Conservation (phyloP, 441 rosid species). For the Adansonia rubrostipa region DNA sequence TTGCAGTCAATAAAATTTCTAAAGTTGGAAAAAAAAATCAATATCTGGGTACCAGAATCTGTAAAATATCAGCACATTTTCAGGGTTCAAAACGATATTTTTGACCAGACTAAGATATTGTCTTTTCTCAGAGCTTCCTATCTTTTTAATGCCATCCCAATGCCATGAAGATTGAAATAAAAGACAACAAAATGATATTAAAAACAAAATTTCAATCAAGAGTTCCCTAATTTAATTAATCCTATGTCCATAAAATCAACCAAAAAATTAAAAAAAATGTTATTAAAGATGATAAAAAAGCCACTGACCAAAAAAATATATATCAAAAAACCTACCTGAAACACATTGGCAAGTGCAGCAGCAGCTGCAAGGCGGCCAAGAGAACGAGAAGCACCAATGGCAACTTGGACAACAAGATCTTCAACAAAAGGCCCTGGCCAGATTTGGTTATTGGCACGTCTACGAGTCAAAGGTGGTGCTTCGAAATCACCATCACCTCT, state of each 20-base stretch:
- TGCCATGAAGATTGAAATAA: neutral
- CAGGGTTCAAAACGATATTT: slow-evolving; percentile 33
- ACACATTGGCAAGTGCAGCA: slow-evolving; percentile 68
- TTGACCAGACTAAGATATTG: slow-evolving; percentile 58
- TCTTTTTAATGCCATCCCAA: neutral
- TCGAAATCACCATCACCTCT: slow-evolving; percentile 46
- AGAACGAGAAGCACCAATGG: slow-evolving; percentile 59
- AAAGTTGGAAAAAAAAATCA: neutral
- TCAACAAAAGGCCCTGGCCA: slow-evolving; percentile 98
- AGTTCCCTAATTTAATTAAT: neutral
- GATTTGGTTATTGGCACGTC: slow-evolving; percentile 58
- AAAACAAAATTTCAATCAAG: neutral
- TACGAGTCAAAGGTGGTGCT: slow-evolving; percentile 70
- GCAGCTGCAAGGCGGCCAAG: slow-evolving; percentile 76
- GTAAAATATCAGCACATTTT: slow-evolving; percentile 18
- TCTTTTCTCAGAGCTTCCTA: slow-evolving; percentile 36
- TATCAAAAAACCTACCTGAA: slow-evolving; percentile 50
- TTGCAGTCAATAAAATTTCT: slow-evolving; percentile 16
- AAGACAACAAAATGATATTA: neutral
- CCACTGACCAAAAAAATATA: too few species aligned
- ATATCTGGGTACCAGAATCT: neutral
- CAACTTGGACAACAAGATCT: slow-evolving; percentile 81
- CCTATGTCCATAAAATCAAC: neutral
- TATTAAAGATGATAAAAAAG: neutral
- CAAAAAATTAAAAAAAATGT: neutral